Conservation (phyloP, 306 rosid genomes). For the Quillaja saponaria region DNA sequence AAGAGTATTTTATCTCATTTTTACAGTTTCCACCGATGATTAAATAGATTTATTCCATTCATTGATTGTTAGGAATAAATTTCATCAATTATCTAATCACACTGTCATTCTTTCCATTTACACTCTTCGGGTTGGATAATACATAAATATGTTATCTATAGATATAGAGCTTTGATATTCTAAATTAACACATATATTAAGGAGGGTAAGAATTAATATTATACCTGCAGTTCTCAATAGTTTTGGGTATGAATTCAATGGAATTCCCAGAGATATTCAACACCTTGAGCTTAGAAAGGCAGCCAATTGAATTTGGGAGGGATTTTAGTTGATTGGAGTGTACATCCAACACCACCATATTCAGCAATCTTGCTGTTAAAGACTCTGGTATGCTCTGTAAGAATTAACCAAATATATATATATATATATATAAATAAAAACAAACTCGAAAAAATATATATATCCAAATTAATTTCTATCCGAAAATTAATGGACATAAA, state of each 20-base stretch:
- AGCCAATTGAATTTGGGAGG: conserved; percentile 89
- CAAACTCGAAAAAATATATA: background rate
- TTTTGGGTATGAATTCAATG: conserved; percentile 63
- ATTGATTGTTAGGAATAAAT: too few relatives aligned
- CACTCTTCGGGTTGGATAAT: too few relatives aligned
- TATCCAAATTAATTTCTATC: too few relatives aligned
- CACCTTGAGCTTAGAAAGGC: conserved; percentile 76
- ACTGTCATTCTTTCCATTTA: too few relatives aligned
- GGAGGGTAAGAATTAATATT: background rate
- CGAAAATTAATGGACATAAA: too few relatives aligned
- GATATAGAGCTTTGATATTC: too few relatives aligned
- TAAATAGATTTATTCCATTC: too few relatives aligned
- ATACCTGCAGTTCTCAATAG: conserved; percentile 91
- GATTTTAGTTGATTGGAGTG: conserved; percentile 80
- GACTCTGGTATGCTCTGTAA: conserved; percentile 83
- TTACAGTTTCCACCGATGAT: too few relatives aligned
- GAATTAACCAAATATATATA: background rate
- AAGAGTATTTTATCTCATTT: too few relatives aligned
- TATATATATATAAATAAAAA: background rate
- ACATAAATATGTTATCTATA: too few relatives aligned
- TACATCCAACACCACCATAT: conserved; percentile 67
- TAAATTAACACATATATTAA: too few relatives aligned
- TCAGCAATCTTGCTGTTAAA: conserved; percentile 67
- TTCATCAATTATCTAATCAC: too few relatives aligned
- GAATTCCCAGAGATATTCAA: conserved; percentile 81